Evolutionary conservation across 306 rosid genomes (phyloP), one percentile per base, ranked within the genome.

Genomic region (Casuarina glauca): DNA sequence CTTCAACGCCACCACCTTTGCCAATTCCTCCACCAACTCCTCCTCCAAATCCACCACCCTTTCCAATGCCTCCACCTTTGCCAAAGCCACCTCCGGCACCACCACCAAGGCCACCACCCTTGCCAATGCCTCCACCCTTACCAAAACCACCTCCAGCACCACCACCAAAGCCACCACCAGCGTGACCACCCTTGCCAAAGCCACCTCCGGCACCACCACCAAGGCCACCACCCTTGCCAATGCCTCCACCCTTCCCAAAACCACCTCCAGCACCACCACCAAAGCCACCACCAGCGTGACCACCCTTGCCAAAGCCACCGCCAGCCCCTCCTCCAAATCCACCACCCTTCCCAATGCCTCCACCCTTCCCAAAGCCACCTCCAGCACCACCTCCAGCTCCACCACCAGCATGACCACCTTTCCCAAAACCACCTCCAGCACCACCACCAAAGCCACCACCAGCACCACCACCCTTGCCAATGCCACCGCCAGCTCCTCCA

Each of bases 241-340:
- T 0, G 26, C 26, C 26, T 20, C 84, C 79, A 0, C 78, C 74
- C 0, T 74, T 74, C 12, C 82, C 77, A 11, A 39, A 2, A 0
- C 86, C 93, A 4, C 89, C 87, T 0, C 88, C 89, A 1, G 10
- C 9, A 0, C 92, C 93, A 0, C 87, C 88, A 62, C 88, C 90
- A 0, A 36, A 48, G 0, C 86, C 86, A 9, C 49, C 0, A 0
- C 87, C 86, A 1, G 32, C 32, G 1, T 1, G 1, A 0, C 72
- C 79, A 3, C 82, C 87, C 1, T 2, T 45, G 0, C 90, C 83
- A 15, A 73, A 74, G 1, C 78, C 83, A 5, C 73, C 0, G 0
- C 84, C 83, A 5, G 69, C 0, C 0, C 84, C 86, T 0, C 84
- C 83, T 3, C 86, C 82, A 8, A 26, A 53, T 0, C 74, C 86